Evolutionary conservation across 176 grass and related monocot species (phyloP).

Genomic region (Aegilops speltoides): DNA sequence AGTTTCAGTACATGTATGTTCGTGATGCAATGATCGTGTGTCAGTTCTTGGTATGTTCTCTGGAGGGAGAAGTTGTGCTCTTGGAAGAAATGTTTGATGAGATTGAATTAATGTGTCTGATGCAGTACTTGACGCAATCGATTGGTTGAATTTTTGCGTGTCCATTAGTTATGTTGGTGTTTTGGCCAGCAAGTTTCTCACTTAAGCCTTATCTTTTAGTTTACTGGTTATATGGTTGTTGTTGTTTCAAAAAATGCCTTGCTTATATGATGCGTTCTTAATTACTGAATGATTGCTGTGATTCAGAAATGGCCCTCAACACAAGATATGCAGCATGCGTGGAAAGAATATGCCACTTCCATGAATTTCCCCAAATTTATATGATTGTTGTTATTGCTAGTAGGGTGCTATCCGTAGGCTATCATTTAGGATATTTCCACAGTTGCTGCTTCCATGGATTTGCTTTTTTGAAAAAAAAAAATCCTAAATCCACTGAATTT

Average conservation of each 20-base stretch:
- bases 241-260: not conserved
- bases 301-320: conserved; percentile 1
- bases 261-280: not conserved
- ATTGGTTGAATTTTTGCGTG: not conserved
- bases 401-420: not conserved
- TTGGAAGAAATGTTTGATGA: not conserved
- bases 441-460: not conserved
- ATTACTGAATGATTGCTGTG: not conserved
- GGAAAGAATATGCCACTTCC: no score
- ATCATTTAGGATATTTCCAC: not conserved
- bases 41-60: not conserved
- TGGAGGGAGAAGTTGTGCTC: not conserved
- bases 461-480: no score
- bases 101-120: not conserved
- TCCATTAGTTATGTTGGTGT: not conserved
- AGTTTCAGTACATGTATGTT: not conserved
- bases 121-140: not conserved
- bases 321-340: no score
- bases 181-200: no score
- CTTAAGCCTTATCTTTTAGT: no score
- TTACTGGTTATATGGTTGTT: no score
- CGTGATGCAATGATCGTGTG: not conserved
- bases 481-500: not conserved
- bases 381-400: not conserved
- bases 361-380: not conserved